Evolutionary conservation across 306 rosid species (phyloP), one percentile per base, ranked within the genome.

Genomic region (Medicago ruthenica): DNA sequence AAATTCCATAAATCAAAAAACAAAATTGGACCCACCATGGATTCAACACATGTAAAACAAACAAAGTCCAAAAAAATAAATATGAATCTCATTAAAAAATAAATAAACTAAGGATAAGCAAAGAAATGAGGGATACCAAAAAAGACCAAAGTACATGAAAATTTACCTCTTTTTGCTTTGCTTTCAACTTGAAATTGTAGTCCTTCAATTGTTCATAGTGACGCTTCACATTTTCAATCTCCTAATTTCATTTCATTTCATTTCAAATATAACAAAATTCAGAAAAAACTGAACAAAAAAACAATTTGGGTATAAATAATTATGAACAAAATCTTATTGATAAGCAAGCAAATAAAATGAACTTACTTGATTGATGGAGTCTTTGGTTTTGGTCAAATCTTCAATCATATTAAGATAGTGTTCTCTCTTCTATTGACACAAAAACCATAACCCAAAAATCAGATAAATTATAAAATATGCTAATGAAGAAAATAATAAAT

Each of bases 331-430:
- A 31, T 31, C 36, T 7, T 34, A 34, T n/a, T n/a, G n/a, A n/a
- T n/a, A n/a, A n/a, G n/a, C n/a, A n/a, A n/a, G n/a, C n/a, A n/a
- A n/a, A n/a, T n/a, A 14, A 9, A 66, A 6, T 54, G 13, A 69
- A 76, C 86, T 85, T 40, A 89, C 97, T 73, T 61, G 66, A 71
- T 68, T 53, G 20, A 85, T 63, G 54, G 8, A 47, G 4, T 72
- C 78, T 78, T 68, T 78, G 9, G 17, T 18, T 22, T 61, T 24
- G 3, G 79, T 80, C 68, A 83, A 69, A 51, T 75, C 84, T 47
- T 82, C 58, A 12, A 86, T 60, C 15, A 36, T 21, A 54, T 51
- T 74, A 37, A 53, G 21, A 88, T 69, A 82, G 2, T 78, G 53
- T 41, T 83, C 87, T 54, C 31, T 87, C 76, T 80, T 85, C 90